Percentiles rank a stretch among this genome's conserved stretches.
These are phyloP conservation scores for Solanum hybrid DNA, from an alignment of 305 asterid genomes.

Conservation along the genomic window DNA sequence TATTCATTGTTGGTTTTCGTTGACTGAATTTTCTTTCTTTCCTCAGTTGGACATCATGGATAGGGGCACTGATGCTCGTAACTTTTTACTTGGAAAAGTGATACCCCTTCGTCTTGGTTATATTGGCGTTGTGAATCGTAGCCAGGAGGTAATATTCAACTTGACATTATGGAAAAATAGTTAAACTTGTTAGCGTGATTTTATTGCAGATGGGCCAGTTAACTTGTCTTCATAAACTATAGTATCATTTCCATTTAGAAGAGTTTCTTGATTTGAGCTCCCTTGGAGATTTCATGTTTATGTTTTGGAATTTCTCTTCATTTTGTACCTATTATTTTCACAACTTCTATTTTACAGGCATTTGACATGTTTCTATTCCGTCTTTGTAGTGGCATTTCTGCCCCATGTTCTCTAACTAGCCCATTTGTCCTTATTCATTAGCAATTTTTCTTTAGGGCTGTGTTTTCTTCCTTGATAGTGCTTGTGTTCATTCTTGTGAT, in stretches of 20 bases:
- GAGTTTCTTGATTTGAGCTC: neutral
- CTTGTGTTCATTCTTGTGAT: neutral
- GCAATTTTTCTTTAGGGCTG: neutral
- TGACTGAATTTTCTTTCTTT: constrained; percentile 18
- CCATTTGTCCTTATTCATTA: neutral
- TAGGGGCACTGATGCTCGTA: constrained; percentile 98
- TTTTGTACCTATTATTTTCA: neutral
- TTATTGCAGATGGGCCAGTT: neutral
- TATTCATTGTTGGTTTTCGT: neutral
- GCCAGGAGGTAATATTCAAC: constrained; percentile 74
- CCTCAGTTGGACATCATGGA: constrained; percentile 97
- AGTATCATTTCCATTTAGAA: neutral
- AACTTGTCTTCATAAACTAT: neutral
- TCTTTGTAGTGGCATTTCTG: neutral
- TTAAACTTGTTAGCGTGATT: neutral
- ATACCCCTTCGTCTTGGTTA: constrained; percentile 97
- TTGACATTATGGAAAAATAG: neutral
- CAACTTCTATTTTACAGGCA: neutral
- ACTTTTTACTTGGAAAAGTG: constrained; percentile 92
- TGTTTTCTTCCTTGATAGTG: neutral
- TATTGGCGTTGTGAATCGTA: constrained; percentile 92
- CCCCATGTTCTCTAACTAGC: neutral
- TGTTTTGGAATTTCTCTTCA: neutral
- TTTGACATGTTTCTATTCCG: neutral
- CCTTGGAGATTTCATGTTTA: neutral